Evolutionary conservation across 805 yeast species (phyloP).

Genomic region (Wickerhamomyces xylosicus): DNA sequence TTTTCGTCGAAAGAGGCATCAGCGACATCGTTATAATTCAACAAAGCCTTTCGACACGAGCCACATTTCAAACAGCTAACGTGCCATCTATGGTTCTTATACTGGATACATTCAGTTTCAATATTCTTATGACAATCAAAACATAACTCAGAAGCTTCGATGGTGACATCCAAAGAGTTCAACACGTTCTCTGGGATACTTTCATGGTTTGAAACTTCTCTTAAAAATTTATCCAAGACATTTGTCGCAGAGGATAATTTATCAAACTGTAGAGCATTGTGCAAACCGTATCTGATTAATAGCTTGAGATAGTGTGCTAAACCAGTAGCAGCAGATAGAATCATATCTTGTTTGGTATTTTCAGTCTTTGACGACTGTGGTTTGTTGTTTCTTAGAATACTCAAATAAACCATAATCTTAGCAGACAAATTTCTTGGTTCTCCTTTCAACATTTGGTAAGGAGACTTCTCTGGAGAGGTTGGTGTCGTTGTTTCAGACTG

Average conservation of each 20-base stretch:
- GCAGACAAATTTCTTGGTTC: conserved; percentile 79
- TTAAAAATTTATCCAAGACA: conserved; percentile 55
- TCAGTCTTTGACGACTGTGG: conserved; percentile 25
- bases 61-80: conserved; percentile 59
- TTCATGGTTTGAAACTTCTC: conserved; percentile 39
- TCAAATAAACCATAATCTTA: conserved; percentile 81
- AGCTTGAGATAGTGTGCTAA: conserved; percentile 88
- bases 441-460: conserved; percentile 14
- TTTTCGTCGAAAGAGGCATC: conserved; percentile 33
- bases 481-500: conserved; percentile 4
- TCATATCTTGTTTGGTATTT: conserved; percentile 35
- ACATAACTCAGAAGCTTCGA: conserved; percentile 70
- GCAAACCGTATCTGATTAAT: conserved; percentile 70
- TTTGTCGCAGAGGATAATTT: conserved; percentile 43
- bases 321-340: conserved; percentile 78
- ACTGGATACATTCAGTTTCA: conserved; percentile 70
- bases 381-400: conserved; percentile 53
- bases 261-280: conserved; percentile 63
- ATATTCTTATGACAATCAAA: conserved; percentile 60
- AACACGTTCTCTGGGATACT: conserved; percentile 24
- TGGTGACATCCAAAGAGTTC: conserved; percentile 33
- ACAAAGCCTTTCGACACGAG: conserved; percentile 37
- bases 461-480: conserved; percentile 5
- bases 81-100: conserved; percentile 72
- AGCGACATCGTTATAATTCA: conserved; percentile 26